Evolutionary conservation across 371 early-diverging fungal genomes (phyloP).

Genomic region (Zancudomyces culisetae): DNA sequence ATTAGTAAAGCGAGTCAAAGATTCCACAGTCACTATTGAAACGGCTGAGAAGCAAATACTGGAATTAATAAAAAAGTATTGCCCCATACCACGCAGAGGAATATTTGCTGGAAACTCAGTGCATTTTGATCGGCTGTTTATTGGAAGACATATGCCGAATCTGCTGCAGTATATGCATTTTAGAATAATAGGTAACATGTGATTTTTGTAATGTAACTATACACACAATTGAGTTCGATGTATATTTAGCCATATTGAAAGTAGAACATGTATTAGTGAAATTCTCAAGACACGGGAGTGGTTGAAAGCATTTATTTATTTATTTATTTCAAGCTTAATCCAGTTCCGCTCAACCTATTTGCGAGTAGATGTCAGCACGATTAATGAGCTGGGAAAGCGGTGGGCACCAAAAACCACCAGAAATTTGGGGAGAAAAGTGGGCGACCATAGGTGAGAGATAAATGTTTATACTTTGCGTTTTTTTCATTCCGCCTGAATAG

Average conservation of each 20-base stretch:
- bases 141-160: slow-evolving; percentile 60
- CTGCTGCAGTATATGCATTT: slow-evolving; percentile 66
- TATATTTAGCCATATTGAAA: no score
- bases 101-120: slow-evolving; percentile 83
- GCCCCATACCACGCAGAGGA: slow-evolving; percentile 35
- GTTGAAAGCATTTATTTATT: no score
- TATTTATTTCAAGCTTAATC: no score
- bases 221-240: no score
- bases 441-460: slow-evolving; percentile 22
- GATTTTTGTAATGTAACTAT: no score
- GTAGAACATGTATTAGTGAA: no score
- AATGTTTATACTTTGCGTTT: not conserved
- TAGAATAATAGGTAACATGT: slow-evolving; percentile 29
- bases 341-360: no score
- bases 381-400: slow-evolving; percentile 68
- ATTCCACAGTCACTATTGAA: slow-evolving; percentile 35
- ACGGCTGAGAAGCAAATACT: slow-evolving; percentile 54
- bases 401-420: slow-evolving; percentile 38
- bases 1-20: slow-evolving; percentile 53
- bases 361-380: slow-evolving; percentile 74
- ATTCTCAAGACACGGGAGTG: no score
- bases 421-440: slow-evolving; percentile 14
- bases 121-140: slow-evolving; percentile 69
- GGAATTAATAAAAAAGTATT: slow-evolving; percentile 45
- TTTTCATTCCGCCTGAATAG: no score